Percentiles rank a stretch among this genome's conserved stretches.
These are phyloP conservation scores for Cyberlindnera petersonii DNA, from an alignment of 805 yeast genomes.

Conservation along the genomic window DNA sequence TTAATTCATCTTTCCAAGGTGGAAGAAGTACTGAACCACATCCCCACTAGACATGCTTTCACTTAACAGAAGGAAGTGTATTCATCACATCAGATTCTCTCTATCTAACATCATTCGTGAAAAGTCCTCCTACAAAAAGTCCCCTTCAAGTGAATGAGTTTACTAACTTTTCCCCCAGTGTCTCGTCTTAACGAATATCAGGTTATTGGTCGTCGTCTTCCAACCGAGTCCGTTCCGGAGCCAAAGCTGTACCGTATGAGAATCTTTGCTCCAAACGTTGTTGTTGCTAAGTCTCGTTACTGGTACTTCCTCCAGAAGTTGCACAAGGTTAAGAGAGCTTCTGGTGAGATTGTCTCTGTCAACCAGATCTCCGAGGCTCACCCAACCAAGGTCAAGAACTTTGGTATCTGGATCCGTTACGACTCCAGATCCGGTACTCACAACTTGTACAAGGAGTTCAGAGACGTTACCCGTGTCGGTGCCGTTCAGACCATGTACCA, in stretches of 20 bases:
- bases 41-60: too few relatives aligned
- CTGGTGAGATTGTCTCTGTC: constrained; percentile 97
- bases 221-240: constrained; percentile 97
- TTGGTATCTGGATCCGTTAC: constrained; percentile 99
- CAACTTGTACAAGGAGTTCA: constrained; percentile 99
- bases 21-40: too few relatives aligned
- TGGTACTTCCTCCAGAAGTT: constrained; percentile 99
- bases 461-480: constrained; percentile 98
- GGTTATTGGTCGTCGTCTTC: constrained; percentile 99
- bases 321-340: constrained; percentile 99
- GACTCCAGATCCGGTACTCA: constrained; percentile 99
- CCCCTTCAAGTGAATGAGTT: too few relatives aligned
- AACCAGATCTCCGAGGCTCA: constrained; percentile 88
- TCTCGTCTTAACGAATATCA: constrained; percentile 98
- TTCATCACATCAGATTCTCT: too few relatives aligned
- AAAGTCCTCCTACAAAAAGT: too few relatives aligned
- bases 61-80: too few relatives aligned
- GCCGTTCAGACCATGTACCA: constrained; percentile 98
- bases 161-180: constrained; percentile 41
- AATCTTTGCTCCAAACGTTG: constrained; percentile 98
- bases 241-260: constrained; percentile 99
- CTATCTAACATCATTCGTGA: too few relatives aligned
- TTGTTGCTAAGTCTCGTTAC: constrained; percentile 99
- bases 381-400: constrained; percentile 99
- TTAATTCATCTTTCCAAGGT: too few relatives aligned